Base-by-base conservation (phyloP, 371 early-diverging fungal genomes). In the Umbelopsis sp. region DNA sequence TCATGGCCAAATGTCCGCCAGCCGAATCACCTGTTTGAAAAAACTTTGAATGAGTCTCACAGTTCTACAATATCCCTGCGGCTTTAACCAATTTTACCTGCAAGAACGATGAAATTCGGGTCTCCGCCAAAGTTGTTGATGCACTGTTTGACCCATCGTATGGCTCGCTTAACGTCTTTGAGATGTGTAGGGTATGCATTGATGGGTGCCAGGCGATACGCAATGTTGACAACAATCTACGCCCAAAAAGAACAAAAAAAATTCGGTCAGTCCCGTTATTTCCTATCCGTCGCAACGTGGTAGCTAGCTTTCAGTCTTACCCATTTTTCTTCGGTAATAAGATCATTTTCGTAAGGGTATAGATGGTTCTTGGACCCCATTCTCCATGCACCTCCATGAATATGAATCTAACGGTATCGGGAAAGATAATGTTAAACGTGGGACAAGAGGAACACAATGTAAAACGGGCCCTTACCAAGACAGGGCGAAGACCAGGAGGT, bases 61-160 rank as follows among this genome's bases (percentile, higher is more conserved):
- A n/a, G 16, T 7, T 20, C 50, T 6, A 16, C 38, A 66, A 14
- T 8, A 6, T 6, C 12, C 12, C 7, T 41, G 7, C 12, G 12
- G 41, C 41, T 41, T 41, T 41, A 10, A 7, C 29, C 29, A 29
- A 29, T 3, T 41, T 64, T 77, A 78, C 82, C 93, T 25, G 84
- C 75, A 14, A 91, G 76, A 4, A 89, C 82, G 63, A 93, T 77
- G 63, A 87, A 91, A 45, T 80, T 67, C 0, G 92, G 89, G 65
- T 92, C 86, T 16, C 94, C 94, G 35, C 92, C 92, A 76, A 86
- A 92, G 1, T 74, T 72, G 37, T 73, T 71, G 64, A 92, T 86
- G 65, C 86, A 84, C 41, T 76, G 72, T 70, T 85, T 87, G 45
- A 89, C 74, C 92, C 92, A 93, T 12, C 92, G 84, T 37, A 93